These are phyloP conservation scores for Cutaneotrichosporon arboriforme DNA, from an alignment of 1,284 basidiomycete species.

Conservation along the genomic window DNA sequence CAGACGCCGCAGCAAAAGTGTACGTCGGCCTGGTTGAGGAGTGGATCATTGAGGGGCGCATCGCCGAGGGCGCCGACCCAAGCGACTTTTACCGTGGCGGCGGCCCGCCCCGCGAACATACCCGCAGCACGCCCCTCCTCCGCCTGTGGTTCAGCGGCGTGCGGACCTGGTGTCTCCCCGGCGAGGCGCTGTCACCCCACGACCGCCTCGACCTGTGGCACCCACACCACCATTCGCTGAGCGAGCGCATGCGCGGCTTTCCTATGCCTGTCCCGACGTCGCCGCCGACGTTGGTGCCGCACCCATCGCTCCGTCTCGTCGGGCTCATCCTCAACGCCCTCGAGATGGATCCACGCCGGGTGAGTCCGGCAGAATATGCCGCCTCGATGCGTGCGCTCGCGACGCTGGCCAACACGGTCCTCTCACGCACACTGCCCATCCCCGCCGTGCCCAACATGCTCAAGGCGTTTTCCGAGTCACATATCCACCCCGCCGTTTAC, in stretches of 20 bases:
- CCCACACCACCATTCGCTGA: conserved; percentile 34
- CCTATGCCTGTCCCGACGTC: conserved; percentile 42
- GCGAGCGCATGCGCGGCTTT: conserved; percentile 42
- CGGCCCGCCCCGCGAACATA: conserved; percentile 7
- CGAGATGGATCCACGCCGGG: conserved; percentile 22
- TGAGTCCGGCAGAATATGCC: conserved; percentile 24
- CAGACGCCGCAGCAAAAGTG: conserved; percentile 41
- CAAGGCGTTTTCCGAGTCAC: conserved; percentile 28
- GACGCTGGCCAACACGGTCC: conserved; percentile 44
- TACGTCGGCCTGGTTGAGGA: conserved; percentile 47
- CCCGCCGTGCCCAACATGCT: conserved; percentile 33
- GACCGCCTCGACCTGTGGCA: conserved; percentile 47
- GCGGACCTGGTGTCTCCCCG: conserved; percentile 44
- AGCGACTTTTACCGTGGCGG: conserved; percentile 36
- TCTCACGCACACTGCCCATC: conserved; percentile 44
- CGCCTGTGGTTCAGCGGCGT: conserved; percentile 44
- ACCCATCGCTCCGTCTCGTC: conserved; percentile 29
- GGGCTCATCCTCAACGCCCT: conserved; percentile 30
- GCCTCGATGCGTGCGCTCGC: conserved; percentile 43
- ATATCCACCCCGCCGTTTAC: conserved; percentile 36
- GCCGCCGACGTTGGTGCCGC: conserved; percentile 42
- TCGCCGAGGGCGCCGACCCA: conserved; percentile 39
- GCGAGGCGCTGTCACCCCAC: conserved; percentile 44
- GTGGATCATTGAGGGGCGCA: conserved; percentile 47
- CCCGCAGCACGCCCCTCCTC: conserved; percentile 15